phyloP scores from a whole-genome alignment of 495 filamentous ascomycete species.

The Penicillium bialowiezense region DNA sequence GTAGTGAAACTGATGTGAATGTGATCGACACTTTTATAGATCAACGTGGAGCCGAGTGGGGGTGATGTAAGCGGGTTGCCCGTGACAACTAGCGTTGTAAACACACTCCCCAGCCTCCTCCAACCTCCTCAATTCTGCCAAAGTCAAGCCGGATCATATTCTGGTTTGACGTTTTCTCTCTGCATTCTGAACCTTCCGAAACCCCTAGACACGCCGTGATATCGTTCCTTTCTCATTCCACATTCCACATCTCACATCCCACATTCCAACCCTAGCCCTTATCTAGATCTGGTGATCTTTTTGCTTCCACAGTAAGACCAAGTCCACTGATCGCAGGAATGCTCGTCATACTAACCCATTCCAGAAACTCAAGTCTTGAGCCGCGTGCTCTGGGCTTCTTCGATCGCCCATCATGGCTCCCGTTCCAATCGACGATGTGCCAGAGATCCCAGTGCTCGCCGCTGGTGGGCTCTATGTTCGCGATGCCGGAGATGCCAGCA shows the following conservation, averaged over 20 bases:
- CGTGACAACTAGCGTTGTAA: conserved; percentile 31
- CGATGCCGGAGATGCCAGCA: conserved; percentile 4
- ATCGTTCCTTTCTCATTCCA: neutral
- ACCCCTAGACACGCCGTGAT: neutral
- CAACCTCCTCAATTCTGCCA: conserved; percentile 41
- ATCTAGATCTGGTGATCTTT: conserved; percentile 12
- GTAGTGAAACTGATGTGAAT: too few species aligned
- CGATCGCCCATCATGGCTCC: conserved; percentile 30
- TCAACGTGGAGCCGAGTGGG: neutral
- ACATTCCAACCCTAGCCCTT: conserved; percentile 1
- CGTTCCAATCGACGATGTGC: conserved; percentile 23
- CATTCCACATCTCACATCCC: conserved; percentile 5
- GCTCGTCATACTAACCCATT: conserved; percentile 9
- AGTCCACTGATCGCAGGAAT: neutral
- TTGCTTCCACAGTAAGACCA: conserved; percentile 15
- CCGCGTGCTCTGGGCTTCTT: conserved; percentile 39
- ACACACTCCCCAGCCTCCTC: conserved; percentile 40
- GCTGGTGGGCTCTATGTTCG: conserved; percentile 7
- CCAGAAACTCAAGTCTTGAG: conserved; percentile 35
- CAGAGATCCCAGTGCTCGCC: conserved; percentile 24
- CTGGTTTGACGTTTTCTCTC: conserved; percentile 11
- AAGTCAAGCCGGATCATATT: conserved; percentile 9
- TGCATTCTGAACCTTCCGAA: conserved; percentile 6
- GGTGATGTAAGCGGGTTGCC: conserved; percentile 7
- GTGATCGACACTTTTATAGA: conserved; percentile 4